Evolutionary conservation across 2,329 filamentous ascomycete species (phyloP).

Genomic region (Penicillium sp.): DNA sequence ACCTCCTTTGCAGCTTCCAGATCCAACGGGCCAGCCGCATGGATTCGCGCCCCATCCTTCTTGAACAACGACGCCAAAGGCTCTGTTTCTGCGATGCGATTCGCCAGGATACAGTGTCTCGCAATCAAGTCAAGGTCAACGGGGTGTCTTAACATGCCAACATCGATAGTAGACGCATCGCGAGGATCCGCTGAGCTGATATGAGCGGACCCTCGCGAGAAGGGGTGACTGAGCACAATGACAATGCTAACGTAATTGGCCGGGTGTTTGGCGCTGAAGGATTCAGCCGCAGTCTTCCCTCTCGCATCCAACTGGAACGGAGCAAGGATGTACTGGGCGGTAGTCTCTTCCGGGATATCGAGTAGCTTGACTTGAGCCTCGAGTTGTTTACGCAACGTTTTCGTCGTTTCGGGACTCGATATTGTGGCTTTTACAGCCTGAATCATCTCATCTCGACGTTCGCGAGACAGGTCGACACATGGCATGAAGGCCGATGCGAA

Average conservation of each 20-base stretch:
- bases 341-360: slow-evolving; percentile 17
- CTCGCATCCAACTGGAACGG: slow-evolving; percentile 24
- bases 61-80: slow-evolving; percentile 40
- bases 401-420: slow-evolving; percentile 2
- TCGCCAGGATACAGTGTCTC: slow-evolving; percentile 38
- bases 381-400: slow-evolving; percentile 16
- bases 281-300: slow-evolving; percentile 8
- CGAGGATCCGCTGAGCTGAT: slow-evolving; percentile 42
- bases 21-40: slow-evolving; percentile 9
- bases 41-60: slow-evolving; percentile 27
- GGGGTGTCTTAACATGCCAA: slow-evolving; percentile 49
- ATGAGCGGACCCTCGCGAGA: slow-evolving; percentile 42
- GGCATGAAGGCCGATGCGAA: slow-evolving; percentile 27
- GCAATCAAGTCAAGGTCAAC: slow-evolving; percentile 48
- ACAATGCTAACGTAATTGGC: slow-evolving; percentile 26
- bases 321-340: slow-evolving; percentile 23
- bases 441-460: slow-evolving; percentile 8
- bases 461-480: slow-evolving; percentile 10
- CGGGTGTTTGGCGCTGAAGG: slow-evolving; percentile 19
- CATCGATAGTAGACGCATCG: slow-evolving; percentile 46
- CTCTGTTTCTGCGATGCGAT: slow-evolving; percentile 34
- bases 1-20: slow-evolving; percentile 19
- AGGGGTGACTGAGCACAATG: slow-evolving; percentile 32
- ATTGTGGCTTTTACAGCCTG: slow-evolving; percentile 7
- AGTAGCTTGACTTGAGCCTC: slow-evolving; percentile 17